Conservation (phyloP, 345 rosid species). For the Melaleuca alternifolia region DNA sequence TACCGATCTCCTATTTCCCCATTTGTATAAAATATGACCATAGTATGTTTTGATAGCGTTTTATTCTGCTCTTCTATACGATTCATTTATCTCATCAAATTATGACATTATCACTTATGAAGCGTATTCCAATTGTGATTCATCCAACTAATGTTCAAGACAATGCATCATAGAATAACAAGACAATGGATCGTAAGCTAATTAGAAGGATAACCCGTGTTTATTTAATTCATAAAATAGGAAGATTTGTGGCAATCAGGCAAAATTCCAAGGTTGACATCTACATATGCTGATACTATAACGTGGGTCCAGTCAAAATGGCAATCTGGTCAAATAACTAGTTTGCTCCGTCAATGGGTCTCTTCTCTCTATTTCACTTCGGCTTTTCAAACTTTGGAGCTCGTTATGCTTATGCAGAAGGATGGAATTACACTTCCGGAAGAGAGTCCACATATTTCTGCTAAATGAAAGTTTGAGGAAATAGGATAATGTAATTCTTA, state of each 20-base stretch:
- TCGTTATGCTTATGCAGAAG: too few relatives aligned
- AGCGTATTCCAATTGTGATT: background rate
- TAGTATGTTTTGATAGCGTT: rapidly evolving
- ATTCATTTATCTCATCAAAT: background rate
- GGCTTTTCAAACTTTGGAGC: background rate
- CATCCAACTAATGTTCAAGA: background rate
- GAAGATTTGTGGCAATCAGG: too few relatives aligned
- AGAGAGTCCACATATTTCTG: too few relatives aligned
- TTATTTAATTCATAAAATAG: background rate
- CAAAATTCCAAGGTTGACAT: background rate
- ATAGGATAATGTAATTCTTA: too few relatives aligned
- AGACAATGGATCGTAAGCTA: too few relatives aligned
- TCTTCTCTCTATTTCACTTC: background rate
- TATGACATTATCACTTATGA: background rate
- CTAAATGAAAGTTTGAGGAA: too few relatives aligned
- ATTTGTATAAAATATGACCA: background rate
- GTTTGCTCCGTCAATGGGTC: background rate
- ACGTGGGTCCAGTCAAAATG: background rate
- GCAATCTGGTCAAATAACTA: background rate
- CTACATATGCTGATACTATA: background rate
- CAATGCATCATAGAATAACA: too few relatives aligned
- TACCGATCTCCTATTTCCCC: background rate
- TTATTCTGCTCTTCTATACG: background rate
- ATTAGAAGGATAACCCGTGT: background rate
- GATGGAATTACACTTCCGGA: too few relatives aligned